A percentile compares a stretch with the other conserved stretches of the same genome.
phyloP scores from a whole-genome alignment of 2,329 filamentous ascomycete species.

The Botryotinia globosa region DNA sequence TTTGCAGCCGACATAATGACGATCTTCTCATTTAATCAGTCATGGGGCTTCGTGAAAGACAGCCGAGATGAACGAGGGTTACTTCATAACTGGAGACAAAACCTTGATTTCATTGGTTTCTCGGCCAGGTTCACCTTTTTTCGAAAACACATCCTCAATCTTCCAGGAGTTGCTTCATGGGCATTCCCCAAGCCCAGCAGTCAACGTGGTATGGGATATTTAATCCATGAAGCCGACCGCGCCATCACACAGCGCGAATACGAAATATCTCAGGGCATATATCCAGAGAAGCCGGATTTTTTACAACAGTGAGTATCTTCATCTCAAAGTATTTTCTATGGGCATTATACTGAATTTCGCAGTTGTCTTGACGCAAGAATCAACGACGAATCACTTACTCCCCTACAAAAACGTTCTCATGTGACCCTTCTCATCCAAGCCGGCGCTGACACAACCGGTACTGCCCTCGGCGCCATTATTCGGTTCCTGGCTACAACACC shows the following conservation, averaged over 20 bases:
- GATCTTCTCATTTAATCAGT: constrained; percentile 40
- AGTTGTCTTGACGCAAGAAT: constrained; percentile 15
- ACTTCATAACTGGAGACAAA: constrained; percentile 24
- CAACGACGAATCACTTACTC: constrained; percentile 8
- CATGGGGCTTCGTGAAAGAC: constrained; percentile 43
- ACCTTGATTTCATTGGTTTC: constrained; percentile 1
- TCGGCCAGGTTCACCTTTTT: neutral
- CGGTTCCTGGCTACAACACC: constrained; percentile 2
- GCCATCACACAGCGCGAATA: neutral
- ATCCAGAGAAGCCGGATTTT: constrained; percentile 5
- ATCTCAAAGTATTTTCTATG: neutral
- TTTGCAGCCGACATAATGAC: constrained; percentile 42
- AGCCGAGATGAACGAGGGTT: constrained; percentile 42
- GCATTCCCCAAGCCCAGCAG: neutral
- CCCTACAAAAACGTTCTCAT: constrained; percentile 18
- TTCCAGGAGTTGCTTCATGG: neutral
- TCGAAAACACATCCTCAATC: constrained; percentile 1
- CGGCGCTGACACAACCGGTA: constrained; percentile 26
- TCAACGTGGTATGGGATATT: neutral
- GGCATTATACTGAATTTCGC: neutral
- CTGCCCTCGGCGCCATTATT: constrained; percentile 10
- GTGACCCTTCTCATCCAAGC: constrained; percentile 22
- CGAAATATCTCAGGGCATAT: neutral
- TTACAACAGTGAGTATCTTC: constrained; percentile 6
- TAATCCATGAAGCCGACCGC: neutral